Evolutionary conservation across 257 asterid genomes (phyloP).

Genomic region (Dorcoceras hygrometricum): DNA sequence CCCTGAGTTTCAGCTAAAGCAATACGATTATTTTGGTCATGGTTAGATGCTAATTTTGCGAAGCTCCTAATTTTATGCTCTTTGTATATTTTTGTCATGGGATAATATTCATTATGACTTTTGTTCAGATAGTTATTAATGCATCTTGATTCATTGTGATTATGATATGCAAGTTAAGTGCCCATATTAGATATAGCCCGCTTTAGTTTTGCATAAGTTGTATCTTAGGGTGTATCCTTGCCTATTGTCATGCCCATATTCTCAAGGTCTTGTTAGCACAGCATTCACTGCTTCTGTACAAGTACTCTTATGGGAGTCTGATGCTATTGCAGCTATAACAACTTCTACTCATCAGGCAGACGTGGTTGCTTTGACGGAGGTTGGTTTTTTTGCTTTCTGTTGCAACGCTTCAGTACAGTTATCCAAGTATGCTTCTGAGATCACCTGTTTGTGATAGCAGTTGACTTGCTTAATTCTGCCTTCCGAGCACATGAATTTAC

Average conservation of each 20-base stretch:
- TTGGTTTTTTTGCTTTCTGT: slow-evolving; percentile 27
- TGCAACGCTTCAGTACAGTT: slow-evolving; percentile 15
- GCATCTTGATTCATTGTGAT: slow-evolving; percentile 17
- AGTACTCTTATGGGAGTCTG: slow-evolving; percentile 22
- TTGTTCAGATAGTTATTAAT: slow-evolving; percentile 7
- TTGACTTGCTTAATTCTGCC: slow-evolving; percentile 87
- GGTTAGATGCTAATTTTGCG: slow-evolving; percentile 53
- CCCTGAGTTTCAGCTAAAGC: slow-evolving; percentile 66
- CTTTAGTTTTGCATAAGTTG: slow-evolving; percentile 9
- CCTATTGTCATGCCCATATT: slow-evolving; percentile 1
- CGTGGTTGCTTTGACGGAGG: slow-evolving; percentile 84
- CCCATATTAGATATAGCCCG: slow-evolving; percentile 1
- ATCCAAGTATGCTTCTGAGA: slow-evolving; percentile 16
- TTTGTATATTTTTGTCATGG: slow-evolving; percentile 7
- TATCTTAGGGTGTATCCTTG: slow-evolving; percentile 9
- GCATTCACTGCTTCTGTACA: slow-evolving; percentile 11
- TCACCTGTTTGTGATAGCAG: slow-evolving; percentile 43
- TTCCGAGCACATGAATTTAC: slow-evolving; percentile 52
- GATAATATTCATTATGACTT: slow-evolving; percentile 18
- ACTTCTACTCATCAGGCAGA: slow-evolving; percentile 59
- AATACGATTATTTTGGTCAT: slow-evolving; percentile 75
- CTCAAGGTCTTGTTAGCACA: slow-evolving; percentile 15
- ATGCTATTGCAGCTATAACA: slow-evolving; percentile 57
- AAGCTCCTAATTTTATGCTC: slow-evolving; percentile 5
- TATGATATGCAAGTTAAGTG: slow-evolving; percentile 20